Evolutionary conservation across 805 yeast species (phyloP).

Genomic region (Metschnikowia colocasiae): DNA sequence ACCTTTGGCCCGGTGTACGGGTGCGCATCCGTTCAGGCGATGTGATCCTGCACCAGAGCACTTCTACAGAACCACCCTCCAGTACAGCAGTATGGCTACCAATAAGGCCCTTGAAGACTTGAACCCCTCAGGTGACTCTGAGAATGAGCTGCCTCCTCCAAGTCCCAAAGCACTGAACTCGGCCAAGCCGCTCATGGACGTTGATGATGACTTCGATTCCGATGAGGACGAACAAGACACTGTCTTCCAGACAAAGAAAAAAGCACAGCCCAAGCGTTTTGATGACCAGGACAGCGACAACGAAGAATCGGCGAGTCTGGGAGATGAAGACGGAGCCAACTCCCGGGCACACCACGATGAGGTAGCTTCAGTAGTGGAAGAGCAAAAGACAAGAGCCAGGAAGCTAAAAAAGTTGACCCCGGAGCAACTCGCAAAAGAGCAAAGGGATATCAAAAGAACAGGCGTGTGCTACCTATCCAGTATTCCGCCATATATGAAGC

Average conservation of each 20-base stretch:
- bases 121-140: conserved; percentile 3
- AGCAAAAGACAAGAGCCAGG: conserved; percentile 17
- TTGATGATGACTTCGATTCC: conserved; percentile 17
- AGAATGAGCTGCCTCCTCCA: background rate
- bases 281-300: conserved; percentile 5
- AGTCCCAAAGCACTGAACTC: background rate
- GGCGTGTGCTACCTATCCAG: conserved; percentile 93
- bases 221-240: conserved; percentile 14
- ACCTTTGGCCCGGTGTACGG: background rate
- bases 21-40: background rate
- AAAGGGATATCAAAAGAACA: conserved; percentile 58
- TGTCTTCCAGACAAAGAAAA: conserved; percentile 14
- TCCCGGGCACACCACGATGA: conserved; percentile 12
- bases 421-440: conserved; percentile 51
- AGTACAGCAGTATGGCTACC: conserved; percentile 5
- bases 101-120: conserved; percentile 10
- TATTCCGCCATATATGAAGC: conserved; percentile 97
- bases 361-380: conserved; percentile 15
- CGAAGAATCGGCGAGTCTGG: conserved; percentile 1
- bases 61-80: background rate
- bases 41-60: conserved; percentile 1
- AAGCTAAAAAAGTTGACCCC: conserved; percentile 56
- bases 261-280: conserved; percentile 1
- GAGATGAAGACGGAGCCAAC: background rate
- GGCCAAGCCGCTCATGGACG: background rate